A percentile compares a stretch with the other conserved stretches of the same genome.
These are phyloP conservation scores for Trichoderma cornu-damae DNA, from an alignment of 2,329 filamentous ascomycete genomes.

Conservation along the genomic window DNA sequence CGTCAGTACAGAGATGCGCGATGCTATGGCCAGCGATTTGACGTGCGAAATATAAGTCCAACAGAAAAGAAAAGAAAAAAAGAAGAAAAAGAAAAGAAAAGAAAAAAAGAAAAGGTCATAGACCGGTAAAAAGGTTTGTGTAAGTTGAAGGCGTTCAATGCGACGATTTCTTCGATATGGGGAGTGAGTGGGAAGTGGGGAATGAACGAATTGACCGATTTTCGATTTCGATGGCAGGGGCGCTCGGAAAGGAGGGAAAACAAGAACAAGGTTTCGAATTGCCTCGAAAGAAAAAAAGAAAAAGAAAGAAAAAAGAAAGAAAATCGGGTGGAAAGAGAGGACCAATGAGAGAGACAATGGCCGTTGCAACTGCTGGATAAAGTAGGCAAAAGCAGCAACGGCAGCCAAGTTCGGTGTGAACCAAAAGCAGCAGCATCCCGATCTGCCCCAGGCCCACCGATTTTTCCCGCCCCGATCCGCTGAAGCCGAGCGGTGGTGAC, in stretches of 20 bases:
- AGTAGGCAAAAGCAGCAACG: no score
- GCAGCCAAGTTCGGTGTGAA: neutral
- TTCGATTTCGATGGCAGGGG: neutral
- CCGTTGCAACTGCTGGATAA: neutral
- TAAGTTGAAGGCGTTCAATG: neutral
- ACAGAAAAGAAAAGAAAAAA: no score
- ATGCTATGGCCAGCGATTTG: neutral
- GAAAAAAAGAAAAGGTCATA: no score
- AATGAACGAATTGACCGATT: constrained; percentile 8
- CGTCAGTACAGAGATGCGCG: neutral
- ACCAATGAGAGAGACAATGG: neutral
- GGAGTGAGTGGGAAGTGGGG: constrained; percentile 1
- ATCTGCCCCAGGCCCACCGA: neutral
- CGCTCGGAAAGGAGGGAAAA: neutral
- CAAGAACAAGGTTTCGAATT: neutral
- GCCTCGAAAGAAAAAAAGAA: neutral
- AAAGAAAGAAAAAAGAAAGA: no score
- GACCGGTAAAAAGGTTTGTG: neutral
- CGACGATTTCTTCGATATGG: neutral
- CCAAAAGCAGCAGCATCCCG: neutral
- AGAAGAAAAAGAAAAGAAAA: no score
- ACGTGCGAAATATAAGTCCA: neutral
- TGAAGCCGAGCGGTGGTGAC: constrained; percentile 13
- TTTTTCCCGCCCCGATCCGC: neutral
- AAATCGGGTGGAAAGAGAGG: no score